Conservation (phyloP, 1,284 basidiomycete genomes). For the Sanghuangporus sanghuang region DNA sequence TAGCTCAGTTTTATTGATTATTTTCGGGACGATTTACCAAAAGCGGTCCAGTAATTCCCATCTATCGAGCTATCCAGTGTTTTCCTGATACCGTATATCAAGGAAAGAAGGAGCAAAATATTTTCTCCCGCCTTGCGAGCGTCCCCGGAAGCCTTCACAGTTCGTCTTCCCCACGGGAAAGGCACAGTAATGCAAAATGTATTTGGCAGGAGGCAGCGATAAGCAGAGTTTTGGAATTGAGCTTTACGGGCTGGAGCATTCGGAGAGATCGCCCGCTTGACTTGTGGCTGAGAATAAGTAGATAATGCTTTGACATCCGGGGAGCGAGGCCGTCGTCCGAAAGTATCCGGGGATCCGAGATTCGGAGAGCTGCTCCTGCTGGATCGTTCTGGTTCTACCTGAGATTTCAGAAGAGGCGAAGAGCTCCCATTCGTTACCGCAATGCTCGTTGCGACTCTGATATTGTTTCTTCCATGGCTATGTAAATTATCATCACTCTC, state of each 20-base stretch:
- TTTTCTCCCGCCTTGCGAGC: conserved; percentile 53
- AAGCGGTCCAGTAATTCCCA: conserved; percentile 37
- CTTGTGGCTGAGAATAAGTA: conserved; percentile 19
- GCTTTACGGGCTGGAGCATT: conserved; percentile 26
- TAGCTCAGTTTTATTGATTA: not conserved
- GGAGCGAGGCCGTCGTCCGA: conserved; percentile 8
- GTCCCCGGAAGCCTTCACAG: conserved; percentile 46
- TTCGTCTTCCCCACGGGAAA: conserved; percentile 34
- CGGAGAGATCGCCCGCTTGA: conserved; percentile 20
- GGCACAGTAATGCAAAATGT: conserved; percentile 36
- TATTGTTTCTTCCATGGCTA: not conserved
- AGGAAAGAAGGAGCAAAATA: conserved; percentile 46
- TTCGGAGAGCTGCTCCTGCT: conserved; percentile 14
- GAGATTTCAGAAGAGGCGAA: not conserved
- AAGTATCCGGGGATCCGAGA: conserved; percentile 1
- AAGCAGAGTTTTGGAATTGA: conserved; percentile 19
- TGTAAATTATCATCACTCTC: conserved; percentile 13
- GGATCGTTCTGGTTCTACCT: conserved; percentile 6
- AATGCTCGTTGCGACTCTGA: not conserved
- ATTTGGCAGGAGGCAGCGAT: conserved; percentile 37
- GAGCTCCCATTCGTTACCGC: conserved; percentile 5
- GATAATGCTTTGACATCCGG: conserved; percentile 11
- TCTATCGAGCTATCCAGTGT: conserved; percentile 25
- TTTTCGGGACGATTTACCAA: conserved; percentile 30
- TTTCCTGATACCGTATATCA: conserved; percentile 37